phyloP scores from a whole-genome alignment of 805 yeast species.

The Pichia cephalocereana region DNA sequence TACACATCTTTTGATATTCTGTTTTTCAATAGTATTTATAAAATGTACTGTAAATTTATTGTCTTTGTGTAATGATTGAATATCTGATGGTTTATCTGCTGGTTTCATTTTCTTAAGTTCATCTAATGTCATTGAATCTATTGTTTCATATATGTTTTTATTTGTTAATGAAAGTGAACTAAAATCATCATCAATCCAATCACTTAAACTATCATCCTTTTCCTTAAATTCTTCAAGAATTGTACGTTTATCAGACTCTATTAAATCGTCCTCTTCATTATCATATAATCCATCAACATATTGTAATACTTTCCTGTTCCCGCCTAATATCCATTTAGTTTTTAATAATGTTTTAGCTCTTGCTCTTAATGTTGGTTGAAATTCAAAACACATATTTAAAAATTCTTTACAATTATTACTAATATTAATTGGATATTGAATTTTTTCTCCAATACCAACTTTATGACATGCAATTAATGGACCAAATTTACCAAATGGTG shows the following conservation, averaged over 20 bases:
- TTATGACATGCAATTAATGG: conserved; percentile 80
- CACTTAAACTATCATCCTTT: not conserved
- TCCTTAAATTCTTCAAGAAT: not conserved
- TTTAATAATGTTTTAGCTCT: conserved; percentile 45
- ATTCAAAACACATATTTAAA: conserved; percentile 58
- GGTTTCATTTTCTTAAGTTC: not conserved
- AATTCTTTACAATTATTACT: conserved; percentile 30
- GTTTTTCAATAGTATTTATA: not conserved
- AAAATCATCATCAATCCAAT: not conserved
- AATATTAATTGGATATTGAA: conserved; percentile 48
- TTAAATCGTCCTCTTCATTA: not conserved
- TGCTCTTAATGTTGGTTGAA: conserved; percentile 51
- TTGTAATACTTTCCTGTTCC: conserved; percentile 1
- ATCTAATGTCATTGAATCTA: not conserved
- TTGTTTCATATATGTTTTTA: not conserved
- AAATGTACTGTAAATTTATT: not conserved
- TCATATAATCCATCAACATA: conserved; percentile 1
- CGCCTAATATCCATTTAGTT: conserved; percentile 50
- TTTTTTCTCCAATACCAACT: conserved; percentile 65
- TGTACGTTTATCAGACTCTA: not conserved
- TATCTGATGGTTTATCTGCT: not conserved
- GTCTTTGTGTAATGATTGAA: not conserved
- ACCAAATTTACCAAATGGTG: conserved; percentile 73
- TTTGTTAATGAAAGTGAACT: not conserved
- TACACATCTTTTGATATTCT: not conserved